Conservation (phyloP, 2,329 filamentous ascomycete genomes). For the Epichloe scottii region DNA sequence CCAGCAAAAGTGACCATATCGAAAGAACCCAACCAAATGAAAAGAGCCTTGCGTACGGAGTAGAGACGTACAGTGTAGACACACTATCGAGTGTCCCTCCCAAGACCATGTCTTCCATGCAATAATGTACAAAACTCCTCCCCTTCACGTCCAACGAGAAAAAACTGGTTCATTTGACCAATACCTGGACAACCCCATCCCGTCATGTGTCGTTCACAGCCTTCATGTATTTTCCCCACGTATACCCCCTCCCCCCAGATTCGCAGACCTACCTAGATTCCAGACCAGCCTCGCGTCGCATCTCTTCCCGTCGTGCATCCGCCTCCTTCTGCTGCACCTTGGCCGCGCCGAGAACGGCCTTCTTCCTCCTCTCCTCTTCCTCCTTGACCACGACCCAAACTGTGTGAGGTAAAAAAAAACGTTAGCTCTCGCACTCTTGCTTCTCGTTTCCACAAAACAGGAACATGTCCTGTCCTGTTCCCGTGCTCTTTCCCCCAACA, state of each 20-base stretch:
- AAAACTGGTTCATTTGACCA: neutral
- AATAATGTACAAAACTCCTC: neutral
- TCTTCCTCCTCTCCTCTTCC: conserved; percentile 30
- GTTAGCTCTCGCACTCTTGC: neutral
- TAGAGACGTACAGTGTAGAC: neutral
- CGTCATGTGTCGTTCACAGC: neutral
- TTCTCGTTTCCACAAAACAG: neutral
- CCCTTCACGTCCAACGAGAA: too few relatives aligned
- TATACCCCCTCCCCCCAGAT: neutral
- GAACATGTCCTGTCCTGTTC: too few relatives aligned
- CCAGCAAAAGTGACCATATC: neutral
- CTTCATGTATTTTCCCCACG: neutral
- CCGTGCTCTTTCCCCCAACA: too few relatives aligned
- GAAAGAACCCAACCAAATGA: neutral
- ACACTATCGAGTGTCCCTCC: neutral
- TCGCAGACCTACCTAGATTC: conserved; percentile 17
- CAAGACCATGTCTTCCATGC: neutral
- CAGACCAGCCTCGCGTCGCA: conserved; percentile 36
- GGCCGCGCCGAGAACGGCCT: conserved; percentile 22
- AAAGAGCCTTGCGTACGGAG: neutral
- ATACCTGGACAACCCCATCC: neutral
- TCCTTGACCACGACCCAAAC: conserved; percentile 41
- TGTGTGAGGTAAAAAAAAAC: conserved; percentile 11
- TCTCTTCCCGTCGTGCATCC: conserved; percentile 31
- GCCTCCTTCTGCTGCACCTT: conserved; percentile 28